A percentile compares a stretch with the other conserved stretches of the same genome.
phyloP scores from a whole-genome alignment of 495 filamentous ascomycete species.

The Penicillium robsamsonii region DNA sequence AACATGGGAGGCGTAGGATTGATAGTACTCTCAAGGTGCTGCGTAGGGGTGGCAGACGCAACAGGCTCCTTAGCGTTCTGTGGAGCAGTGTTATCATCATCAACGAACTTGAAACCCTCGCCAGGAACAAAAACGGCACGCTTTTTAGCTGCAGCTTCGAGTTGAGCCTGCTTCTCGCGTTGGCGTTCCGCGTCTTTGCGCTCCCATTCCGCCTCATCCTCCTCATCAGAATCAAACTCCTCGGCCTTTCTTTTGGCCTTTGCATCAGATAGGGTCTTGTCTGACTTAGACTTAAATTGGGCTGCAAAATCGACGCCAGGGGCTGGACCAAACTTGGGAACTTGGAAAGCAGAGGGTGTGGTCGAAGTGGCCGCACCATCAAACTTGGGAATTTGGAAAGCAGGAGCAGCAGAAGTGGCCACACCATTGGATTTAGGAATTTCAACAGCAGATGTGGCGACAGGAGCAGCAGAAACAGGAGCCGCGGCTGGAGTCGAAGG shows the following conservation, averaged over 20 bases:
- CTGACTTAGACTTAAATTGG: constrained; percentile 38
- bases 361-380: neutral
- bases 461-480: neutral
- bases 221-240: constrained; percentile 56
- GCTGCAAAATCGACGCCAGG: constrained; percentile 33
- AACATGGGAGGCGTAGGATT: neutral
- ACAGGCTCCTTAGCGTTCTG: constrained; percentile 10
- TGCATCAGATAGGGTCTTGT: constrained; percentile 36
- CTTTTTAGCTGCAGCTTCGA: constrained; percentile 32
- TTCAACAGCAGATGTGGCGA: neutral
- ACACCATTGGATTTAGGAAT: neutral
- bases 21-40: neutral
- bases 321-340: constrained; percentile 6
- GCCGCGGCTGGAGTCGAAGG: neutral
- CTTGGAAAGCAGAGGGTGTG: neutral
- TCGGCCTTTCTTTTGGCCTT: constrained; percentile 54
- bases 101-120: constrained; percentile 39
- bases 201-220: constrained; percentile 51
- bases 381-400: neutral
- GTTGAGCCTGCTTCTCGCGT: constrained; percentile 40
- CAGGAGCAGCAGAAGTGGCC: neutral
- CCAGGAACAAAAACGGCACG: constrained; percentile 42
- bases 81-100: constrained; percentile 10
- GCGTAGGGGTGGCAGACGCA: constrained; percentile 5
- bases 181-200: constrained; percentile 47